Percentiles rank a stretch among this genome's conserved stretches.
phyloP scores from a whole-genome alignment of 2,329 filamentous ascomycete species.

The Raffaelea arxii region DNA sequence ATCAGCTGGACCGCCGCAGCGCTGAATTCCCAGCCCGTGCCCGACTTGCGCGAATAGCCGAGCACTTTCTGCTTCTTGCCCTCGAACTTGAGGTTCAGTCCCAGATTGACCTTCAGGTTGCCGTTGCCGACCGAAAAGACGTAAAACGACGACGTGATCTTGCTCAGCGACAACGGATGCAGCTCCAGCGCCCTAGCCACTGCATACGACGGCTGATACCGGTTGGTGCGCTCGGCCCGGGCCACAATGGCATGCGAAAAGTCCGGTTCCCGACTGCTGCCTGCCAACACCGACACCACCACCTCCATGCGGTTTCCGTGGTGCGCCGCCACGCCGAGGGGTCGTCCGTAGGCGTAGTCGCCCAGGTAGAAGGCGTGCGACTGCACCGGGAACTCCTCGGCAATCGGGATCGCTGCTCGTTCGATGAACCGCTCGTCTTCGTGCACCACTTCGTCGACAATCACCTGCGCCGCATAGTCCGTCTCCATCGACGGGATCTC shows the following conservation, averaged over 20 bases:
- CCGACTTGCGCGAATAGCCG: constrained; percentile 81
- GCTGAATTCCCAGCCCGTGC: constrained; percentile 93
- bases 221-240: constrained; percentile 58
- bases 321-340: constrained; percentile 73
- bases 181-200: constrained; percentile 74
- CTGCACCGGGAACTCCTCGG: constrained; percentile 79
- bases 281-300: constrained; percentile 62
- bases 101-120: constrained; percentile 69
- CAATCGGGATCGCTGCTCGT: constrained; percentile 73
- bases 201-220: constrained; percentile 79
- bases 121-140: constrained; percentile 64
- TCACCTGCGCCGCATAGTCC: constrained; percentile 81
- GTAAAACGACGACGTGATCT: constrained; percentile 89
- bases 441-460: constrained; percentile 84
- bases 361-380: constrained; percentile 88
- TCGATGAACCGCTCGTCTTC: constrained; percentile 92
- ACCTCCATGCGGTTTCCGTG: constrained; percentile 64
- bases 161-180: constrained; percentile 82
- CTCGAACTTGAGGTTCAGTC: constrained; percentile 95
- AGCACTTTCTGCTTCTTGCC: constrained; percentile 91
- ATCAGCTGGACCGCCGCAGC: constrained; percentile 72
- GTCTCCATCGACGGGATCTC: constrained; percentile 76
- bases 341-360: constrained; percentile 84
- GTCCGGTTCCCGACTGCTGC: constrained; percentile 67
- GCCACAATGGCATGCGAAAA: constrained; percentile 69